phyloP scores from a whole-genome alignment of 2,329 filamentous ascomycete species.

The Pestalotiopsis sp. region DNA sequence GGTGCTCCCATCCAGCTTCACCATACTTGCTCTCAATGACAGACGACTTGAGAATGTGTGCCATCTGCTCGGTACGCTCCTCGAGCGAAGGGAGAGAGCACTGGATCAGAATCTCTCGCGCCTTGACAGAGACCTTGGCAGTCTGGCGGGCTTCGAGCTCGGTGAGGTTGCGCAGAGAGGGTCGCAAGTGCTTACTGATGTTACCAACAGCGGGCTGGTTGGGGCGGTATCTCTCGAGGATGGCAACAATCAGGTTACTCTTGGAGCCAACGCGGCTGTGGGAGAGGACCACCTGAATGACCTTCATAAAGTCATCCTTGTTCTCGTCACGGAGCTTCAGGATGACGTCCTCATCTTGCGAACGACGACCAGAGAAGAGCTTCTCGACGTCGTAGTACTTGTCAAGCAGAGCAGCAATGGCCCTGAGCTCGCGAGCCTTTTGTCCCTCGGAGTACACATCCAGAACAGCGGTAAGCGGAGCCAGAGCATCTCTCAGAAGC shows the following conservation, averaged over 20 bases:
- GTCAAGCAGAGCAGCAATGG: constrained; percentile 79
- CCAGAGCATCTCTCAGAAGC: constrained; percentile 71
- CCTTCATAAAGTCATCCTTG: constrained; percentile 85
- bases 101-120: constrained; percentile 95
- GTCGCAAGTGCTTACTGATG: constrained; percentile 84
- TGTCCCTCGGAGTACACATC: constrained; percentile 82
- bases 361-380: constrained; percentile 82
- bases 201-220: constrained; percentile 91
- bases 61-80: constrained; percentile 94
- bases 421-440: constrained; percentile 85
- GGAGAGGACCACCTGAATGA: constrained; percentile 88
- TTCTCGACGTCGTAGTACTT: constrained; percentile 83
- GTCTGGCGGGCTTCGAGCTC: constrained; percentile 85
- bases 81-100: constrained; percentile 94
- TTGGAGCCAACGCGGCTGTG: constrained; percentile 92
- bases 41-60: constrained; percentile 94
- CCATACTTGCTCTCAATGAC: constrained; percentile 97
- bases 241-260: constrained; percentile 89
- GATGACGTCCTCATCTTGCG: constrained; percentile 91
- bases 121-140: constrained; percentile 96
- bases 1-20: constrained; percentile 94
- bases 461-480: constrained; percentile 78
- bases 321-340: constrained; percentile 93
- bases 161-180: constrained; percentile 80
- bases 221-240: constrained; percentile 91